Base-by-base conservation (phyloP, 805 yeast genomes). In the Maudiozyma pseudohumilis region DNA sequence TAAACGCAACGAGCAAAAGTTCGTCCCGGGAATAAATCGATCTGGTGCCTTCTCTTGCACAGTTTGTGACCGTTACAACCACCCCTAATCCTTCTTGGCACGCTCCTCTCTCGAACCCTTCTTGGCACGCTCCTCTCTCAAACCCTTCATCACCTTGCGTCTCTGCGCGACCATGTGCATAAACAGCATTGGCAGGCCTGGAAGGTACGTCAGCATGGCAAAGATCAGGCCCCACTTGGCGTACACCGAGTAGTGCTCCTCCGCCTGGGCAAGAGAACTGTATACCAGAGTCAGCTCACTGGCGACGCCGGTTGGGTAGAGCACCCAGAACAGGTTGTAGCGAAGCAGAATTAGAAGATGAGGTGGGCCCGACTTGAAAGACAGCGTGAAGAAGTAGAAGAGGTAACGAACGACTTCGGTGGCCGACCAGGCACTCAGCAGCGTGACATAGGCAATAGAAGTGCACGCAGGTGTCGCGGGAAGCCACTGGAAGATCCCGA, bases 271-370 rank as follows among this genome's bases (percentile, higher is more conserved):
- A 36, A 89, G 66, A 0, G 95, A 77, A 39, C 75, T 60, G 61
- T 74, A 80, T 41, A 85, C 69, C 62, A 86, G 74, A 25, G 68
- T 52, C 42, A 82, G 67, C 59, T 92, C 98, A 43, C 89, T 76
- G 2, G 82, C 73, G n/a, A 88, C 96, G 3, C 98, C 98, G 16
- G 81, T 60, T 15, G 98, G 98, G 54, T 92, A 92, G 46, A 92
- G 66, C 2, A 85, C 74, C 47, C 74, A 72, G 61, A 92, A 92
- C 20, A 85, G 64, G 45, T 83, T 82, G 69, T 92, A 92, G 53
- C 98, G 74, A 45, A 86, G 63, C 70, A 80, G 72, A 15, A 77
- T 72, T 47, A 89, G 66, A 43, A 82, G 60, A 47, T 77, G 77
- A 38, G 80, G 69, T 6, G 94, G 88, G 18, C 59, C 59, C 24